Evolutionary conservation across 257 asterid species (phyloP).

Genomic region (Linderniella brevidens): DNA sequence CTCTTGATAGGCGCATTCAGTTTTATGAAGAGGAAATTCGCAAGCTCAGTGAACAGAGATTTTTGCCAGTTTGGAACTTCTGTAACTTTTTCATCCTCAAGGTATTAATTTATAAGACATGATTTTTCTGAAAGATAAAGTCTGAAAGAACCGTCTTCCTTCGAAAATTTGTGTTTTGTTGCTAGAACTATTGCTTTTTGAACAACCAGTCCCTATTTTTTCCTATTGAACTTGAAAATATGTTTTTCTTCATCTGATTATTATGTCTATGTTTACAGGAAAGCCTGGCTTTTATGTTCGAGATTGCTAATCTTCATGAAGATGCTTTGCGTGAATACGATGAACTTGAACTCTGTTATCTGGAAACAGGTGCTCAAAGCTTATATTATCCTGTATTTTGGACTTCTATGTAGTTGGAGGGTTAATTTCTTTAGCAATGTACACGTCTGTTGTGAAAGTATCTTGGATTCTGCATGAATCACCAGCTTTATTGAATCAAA

Average conservation of each 20-base stretch:
- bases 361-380: conserved; percentile 71
- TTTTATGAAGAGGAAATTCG: conserved; percentile 97
- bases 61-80: conserved; percentile 97
- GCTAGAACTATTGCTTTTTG: too few species aligned
- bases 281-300: conserved; percentile 98
- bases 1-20: conserved; percentile 82
- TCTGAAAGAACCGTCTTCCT: too few species aligned
- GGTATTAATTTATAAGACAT: conserved; percentile 18
- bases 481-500: too few species aligned
- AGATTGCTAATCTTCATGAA: conserved; percentile 90
- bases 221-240: too few species aligned
- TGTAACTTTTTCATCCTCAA: conserved; percentile 88
- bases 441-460: too few species aligned
- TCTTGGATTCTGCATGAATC: too few species aligned
- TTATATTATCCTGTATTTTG: conserved; percentile 11
- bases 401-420: conserved; percentile 2
- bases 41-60: conserved; percentile 92
- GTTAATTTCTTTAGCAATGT: too few species aligned
- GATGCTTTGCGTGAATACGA: conserved; percentile 98
- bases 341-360: conserved; percentile 96
- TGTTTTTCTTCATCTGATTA: too few species aligned
- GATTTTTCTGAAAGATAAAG: too few species aligned
- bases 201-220: too few species aligned
- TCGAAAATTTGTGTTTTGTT: too few species aligned
- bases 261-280: conserved; percentile 38